Base-by-base conservation (phyloP, 305 asterid genomes). In the Rubia tinctorum region DNA sequence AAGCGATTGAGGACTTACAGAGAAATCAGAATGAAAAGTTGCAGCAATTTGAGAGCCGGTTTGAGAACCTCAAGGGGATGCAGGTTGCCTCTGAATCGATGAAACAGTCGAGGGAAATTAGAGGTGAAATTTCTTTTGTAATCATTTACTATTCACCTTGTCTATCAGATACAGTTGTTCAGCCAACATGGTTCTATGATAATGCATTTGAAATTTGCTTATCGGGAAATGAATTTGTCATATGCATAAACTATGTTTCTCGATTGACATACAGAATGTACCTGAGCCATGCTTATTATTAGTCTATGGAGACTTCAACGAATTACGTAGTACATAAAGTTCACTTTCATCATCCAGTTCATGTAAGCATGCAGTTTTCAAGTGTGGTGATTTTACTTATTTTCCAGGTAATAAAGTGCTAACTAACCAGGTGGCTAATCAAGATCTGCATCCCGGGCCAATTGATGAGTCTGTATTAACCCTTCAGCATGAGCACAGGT, bases 401-500 rank as follows among this genome's bases (percentile, higher is more conserved):
- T 69, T 79, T 67, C 40, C 82, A 86, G 88, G 83, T 37, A 73
- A 63, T 70, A 75, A 43, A 68, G 62, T 58, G 60, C 69, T 82
- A 73, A 84, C 84, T 89, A 86, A 87, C 60, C 76, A 82, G 79
- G 89, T 86, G 67, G 79, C 73, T 60, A 76, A 84, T 61, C 90
- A 90, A 85, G 82, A 86, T 13, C 78, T 88, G 77, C 97, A 90
- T 80, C 97, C 97, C 68, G 97, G 97, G 62, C 97, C 97, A 55
- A 85, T 86, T 27, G 97, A 90, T 55, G 85, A 86, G 77, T 86
- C 97, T 37, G 80, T 90, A 68, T 90, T 90, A 70, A 86, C 90
- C 72, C 82, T 87, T 67, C 97, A 90, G 76, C 86, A 88, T 25
- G 95, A 87, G 71, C 97, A 90, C 86, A 84, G 97, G 77, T 90